These are phyloP conservation scores for Aspergillus mulundensis DNA, from an alignment of 495 filamentous ascomycete genomes.

Conservation along the genomic window DNA sequence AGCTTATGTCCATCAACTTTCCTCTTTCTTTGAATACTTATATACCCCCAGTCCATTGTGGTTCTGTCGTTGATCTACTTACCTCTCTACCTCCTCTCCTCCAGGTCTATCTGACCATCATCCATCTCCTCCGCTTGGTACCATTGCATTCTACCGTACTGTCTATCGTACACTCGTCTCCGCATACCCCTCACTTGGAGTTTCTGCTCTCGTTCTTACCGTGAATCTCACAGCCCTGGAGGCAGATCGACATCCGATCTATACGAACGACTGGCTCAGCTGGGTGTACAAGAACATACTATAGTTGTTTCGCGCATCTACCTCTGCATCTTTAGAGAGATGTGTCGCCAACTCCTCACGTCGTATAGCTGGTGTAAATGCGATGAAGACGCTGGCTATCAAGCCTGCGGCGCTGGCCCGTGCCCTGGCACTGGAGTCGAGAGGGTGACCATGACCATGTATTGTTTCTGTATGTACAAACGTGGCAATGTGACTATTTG, in stretches of 20 bases:
- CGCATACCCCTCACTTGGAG: neutral
- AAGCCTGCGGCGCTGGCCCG: constrained; percentile 27
- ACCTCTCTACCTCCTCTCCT: neutral
- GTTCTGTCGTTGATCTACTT: neutral
- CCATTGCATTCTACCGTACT: neutral
- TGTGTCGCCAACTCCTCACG: constrained; percentile 44
- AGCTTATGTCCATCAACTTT: neutral
- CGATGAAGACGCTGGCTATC: constrained; percentile 37
- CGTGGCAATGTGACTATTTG: no score
- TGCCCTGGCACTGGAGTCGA: constrained; percentile 37
- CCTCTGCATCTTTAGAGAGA: constrained; percentile 7
- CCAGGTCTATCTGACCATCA: neutral
- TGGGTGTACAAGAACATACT: neutral
- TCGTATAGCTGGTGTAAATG: constrained; percentile 45
- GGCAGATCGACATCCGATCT: constrained; percentile 4
- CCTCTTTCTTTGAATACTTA: neutral
- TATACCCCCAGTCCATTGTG: neutral
- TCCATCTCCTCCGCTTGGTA: neutral
- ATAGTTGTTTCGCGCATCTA: neutral
- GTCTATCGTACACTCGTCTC: neutral
- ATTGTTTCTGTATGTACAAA: no score
- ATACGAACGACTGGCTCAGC: neutral
- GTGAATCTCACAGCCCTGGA: neutral
- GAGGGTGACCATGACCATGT: constrained; percentile 43
- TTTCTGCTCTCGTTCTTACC: neutral